A percentile compares a stretch with the other conserved stretches of the same genome.
phyloP scores from a whole-genome alignment of 805 yeast genomes.

The Saccharomycopsis schoenii region DNA sequence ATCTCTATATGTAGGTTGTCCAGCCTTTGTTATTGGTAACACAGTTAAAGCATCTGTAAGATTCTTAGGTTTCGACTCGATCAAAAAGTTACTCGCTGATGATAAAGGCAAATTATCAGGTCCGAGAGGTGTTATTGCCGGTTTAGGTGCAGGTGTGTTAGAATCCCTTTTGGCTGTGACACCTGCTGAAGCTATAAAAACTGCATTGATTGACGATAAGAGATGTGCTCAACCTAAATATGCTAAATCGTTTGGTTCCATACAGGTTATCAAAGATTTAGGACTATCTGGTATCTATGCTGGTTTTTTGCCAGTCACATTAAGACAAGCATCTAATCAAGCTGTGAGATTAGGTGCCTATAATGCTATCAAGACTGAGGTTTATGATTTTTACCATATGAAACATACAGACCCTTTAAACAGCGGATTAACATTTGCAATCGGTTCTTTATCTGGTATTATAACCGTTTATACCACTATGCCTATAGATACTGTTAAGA shows the following conservation, averaged over 20 bases:
- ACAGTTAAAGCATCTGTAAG: conserved; percentile 95
- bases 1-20: conserved; percentile 88
- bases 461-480: conserved; percentile 86
- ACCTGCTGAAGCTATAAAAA: conserved; percentile 93
- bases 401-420: conserved; percentile 67
- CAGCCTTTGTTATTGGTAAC: conserved; percentile 92
- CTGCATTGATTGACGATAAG: conserved; percentile 90
- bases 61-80: conserved; percentile 84
- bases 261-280: conserved; percentile 58
- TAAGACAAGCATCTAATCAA: conserved; percentile 93
- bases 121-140: conserved; percentile 87
- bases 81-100: conserved; percentile 69
- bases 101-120: conserved; percentile 82
- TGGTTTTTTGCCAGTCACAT: conserved; percentile 84
- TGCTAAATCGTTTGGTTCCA: conserved; percentile 50
- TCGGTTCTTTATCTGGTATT: conserved; percentile 86
- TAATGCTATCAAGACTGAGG: conserved; percentile 70
- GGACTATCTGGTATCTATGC: conserved; percentile 81
- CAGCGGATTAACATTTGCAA: conserved; percentile 69
- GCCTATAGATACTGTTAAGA: conserved; percentile 94
- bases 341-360: conserved; percentile 92
- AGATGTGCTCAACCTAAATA: conserved; percentile 70
- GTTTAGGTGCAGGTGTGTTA: conserved; percentile 92
- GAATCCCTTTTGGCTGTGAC: conserved; percentile 93
- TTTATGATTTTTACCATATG: conserved; percentile 59